phyloP scores from a whole-genome alignment of 495 filamentous ascomycete species.

The Penicillium daleae region DNA sequence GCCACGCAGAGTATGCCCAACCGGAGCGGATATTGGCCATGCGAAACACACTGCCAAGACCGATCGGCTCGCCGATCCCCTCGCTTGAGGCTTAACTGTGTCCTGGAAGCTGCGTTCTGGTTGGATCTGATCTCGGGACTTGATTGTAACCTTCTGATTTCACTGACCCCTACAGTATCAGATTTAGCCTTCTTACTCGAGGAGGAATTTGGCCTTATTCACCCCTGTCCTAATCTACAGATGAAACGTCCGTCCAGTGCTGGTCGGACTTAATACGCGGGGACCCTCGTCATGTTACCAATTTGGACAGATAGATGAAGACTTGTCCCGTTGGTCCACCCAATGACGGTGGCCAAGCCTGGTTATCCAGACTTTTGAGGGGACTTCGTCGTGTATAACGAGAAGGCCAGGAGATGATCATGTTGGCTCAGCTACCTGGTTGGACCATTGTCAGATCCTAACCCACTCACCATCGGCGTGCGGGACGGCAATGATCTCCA shows the following conservation, averaged over 20 bases:
- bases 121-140: conserved; percentile 8
- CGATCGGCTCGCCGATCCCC: conserved; percentile 14
- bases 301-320: conserved; percentile 3
- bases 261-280: not conserved
- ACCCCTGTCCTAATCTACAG: conserved; percentile 2
- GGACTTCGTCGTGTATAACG: not conserved
- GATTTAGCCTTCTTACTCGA: not conserved
- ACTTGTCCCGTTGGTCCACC: conserved; percentile 3
- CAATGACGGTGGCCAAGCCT: conserved; percentile 17
- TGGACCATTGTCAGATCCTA: conserved; percentile 11
- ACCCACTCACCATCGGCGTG: conserved; percentile 5
- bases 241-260: conserved; percentile 1
- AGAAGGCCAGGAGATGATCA: conserved; percentile 7
- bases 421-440: conserved; percentile 1
- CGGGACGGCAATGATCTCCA: conserved; percentile 26
- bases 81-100: not conserved
- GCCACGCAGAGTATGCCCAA: not conserved
- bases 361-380: conserved; percentile 9
- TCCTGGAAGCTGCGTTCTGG: not conserved
- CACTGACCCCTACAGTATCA: not conserved
- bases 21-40: not conserved
- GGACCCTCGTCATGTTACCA: not conserved
- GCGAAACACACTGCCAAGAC: not conserved
- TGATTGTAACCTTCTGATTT: conserved; percentile 1
- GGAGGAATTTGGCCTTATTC: conserved; percentile 1